A percentile compares a stretch with the other conserved stretches of the same genome.
Conservation (phyloP, 208 protist species). For the Crithidia fasciculata region DNA sequence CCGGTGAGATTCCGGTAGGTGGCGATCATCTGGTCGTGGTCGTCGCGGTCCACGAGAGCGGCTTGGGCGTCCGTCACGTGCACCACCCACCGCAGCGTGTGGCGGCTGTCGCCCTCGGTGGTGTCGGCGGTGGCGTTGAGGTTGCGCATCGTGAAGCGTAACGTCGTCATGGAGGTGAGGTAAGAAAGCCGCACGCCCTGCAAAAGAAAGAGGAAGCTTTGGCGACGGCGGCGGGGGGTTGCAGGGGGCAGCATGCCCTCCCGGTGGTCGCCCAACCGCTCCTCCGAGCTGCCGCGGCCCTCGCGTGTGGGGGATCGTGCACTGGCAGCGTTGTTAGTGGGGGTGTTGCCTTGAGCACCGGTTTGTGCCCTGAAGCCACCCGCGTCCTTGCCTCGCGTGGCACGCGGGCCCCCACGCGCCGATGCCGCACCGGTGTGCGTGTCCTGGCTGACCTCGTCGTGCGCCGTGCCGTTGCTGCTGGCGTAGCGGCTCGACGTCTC, state of each 20-base stretch:
- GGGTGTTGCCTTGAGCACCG: too few relatives aligned
- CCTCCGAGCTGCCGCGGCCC: not conserved
- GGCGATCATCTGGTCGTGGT: slow-evolving; percentile 73
- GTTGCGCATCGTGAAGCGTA: slow-evolving; percentile 68
- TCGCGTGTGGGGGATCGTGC: not conserved
- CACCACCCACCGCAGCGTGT: slow-evolving; percentile 56
- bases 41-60: slow-evolving; percentile 85
- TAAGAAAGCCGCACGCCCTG: slow-evolving; percentile 73
- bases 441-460: slow-evolving; percentile 11
- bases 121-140: slow-evolving; percentile 67
- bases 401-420: too few relatives aligned
- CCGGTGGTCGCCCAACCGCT: not conserved
- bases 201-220: slow-evolving; percentile 74
- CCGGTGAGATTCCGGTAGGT: slow-evolving; percentile 22
- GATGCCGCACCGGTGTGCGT: not conserved
- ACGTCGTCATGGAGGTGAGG: slow-evolving; percentile 82
- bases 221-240: slow-evolving; percentile 11
- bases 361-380: too few relatives aligned
- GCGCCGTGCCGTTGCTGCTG: not conserved
- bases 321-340: not conserved
- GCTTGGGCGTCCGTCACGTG: slow-evolving; percentile 71
- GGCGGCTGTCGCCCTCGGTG: slow-evolving; percentile 28
- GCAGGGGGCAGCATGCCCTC: not conserved
- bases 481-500: not conserved
- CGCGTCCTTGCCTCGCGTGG: not conserved